These are phyloP conservation scores for Fusarium tanahbumbuense DNA, from an alignment of 2,329 filamentous ascomycete species.

Conservation along the genomic window DNA sequence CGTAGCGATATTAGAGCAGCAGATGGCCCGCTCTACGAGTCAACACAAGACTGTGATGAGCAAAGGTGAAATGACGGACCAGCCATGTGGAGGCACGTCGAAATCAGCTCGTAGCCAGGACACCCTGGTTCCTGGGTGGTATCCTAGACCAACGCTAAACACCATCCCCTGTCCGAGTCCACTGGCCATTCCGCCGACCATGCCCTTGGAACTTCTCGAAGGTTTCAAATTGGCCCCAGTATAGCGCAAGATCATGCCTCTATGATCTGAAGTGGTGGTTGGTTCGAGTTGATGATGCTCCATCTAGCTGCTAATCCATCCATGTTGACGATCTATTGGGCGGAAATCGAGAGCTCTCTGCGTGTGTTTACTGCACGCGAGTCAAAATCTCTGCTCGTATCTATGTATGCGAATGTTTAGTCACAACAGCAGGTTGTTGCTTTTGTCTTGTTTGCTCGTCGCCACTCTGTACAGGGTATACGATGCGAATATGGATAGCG, in stretches of 20 bases:
- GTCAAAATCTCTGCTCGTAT: conserved; percentile 18
- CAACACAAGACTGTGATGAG: conserved; percentile 36
- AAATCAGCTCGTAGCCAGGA: conserved; percentile 44
- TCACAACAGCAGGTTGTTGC: conserved; percentile 6
- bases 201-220: conserved; percentile 49
- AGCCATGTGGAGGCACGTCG: conserved; percentile 30
- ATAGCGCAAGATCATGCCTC: conserved; percentile 46
- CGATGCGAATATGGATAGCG: background rate
- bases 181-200: conserved; percentile 47
- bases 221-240: conserved; percentile 45
- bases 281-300: conserved; percentile 32
- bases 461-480: background rate
- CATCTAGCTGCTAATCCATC: conserved; percentile 31
- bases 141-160: conserved; percentile 36
- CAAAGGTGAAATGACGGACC: conserved; percentile 35
- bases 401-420: background rate
- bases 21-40: conserved; percentile 43
- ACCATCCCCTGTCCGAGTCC: conserved; percentile 33
- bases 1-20: conserved; percentile 27
- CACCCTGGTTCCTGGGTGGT: conserved; percentile 13
- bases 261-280: conserved; percentile 42
- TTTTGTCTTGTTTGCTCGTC: conserved; percentile 5
- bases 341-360: conserved; percentile 33
- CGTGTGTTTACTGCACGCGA: conserved; percentile 4
- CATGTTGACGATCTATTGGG: conserved; percentile 43